A percentile compares a stretch with the other conserved stretches of the same genome.
phyloP scores from a whole-genome alignment of 2,329 filamentous ascomycete genomes.

The Penicillium sp. region DNA sequence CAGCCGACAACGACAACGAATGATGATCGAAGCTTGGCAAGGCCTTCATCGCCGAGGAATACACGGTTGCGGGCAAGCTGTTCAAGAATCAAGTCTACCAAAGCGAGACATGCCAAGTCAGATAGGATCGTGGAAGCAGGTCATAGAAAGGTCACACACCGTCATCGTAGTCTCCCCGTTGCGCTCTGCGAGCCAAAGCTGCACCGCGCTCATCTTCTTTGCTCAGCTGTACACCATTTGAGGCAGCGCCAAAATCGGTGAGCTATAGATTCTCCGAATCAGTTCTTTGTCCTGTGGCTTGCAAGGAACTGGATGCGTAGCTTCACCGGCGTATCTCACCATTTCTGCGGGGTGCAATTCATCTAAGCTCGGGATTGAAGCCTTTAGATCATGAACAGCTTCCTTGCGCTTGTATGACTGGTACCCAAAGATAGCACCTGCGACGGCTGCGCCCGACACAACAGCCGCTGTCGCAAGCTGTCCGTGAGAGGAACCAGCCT shows the following conservation, averaged over 20 bases:
- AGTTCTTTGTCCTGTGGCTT: constrained; percentile 23
- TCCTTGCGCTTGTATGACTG: constrained; percentile 56
- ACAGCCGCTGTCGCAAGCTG: constrained; percentile 46
- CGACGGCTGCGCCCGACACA: constrained; percentile 45
- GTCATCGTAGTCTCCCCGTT: constrained; percentile 64
- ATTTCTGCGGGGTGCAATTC: constrained; percentile 51
- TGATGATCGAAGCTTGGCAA: constrained; percentile 72
- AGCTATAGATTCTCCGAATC: constrained; percentile 44
- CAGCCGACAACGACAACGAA: constrained; percentile 90
- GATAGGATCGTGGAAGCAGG: neutral
- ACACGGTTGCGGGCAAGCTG: constrained; percentile 90
- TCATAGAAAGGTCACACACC: constrained; percentile 35
- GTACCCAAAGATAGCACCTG: constrained; percentile 55
- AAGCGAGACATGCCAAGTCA: neutral
- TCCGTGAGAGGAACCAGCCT: constrained; percentile 40
- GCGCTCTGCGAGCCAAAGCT: constrained; percentile 58
- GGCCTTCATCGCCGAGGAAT: constrained; percentile 79
- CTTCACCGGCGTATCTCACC: constrained; percentile 33
- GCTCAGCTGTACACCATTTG: constrained; percentile 30
- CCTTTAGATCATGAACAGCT: constrained; percentile 58
- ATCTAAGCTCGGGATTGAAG: constrained; percentile 58
- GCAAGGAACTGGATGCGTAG: neutral
- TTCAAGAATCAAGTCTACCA: constrained; percentile 80
- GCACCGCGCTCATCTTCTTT: constrained; percentile 59
- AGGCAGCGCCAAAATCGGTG: constrained; percentile 49